Evolutionary conservation across 2,329 filamentous ascomycete species (phyloP).

Genomic region (Paecilomyces niveus): DNA sequence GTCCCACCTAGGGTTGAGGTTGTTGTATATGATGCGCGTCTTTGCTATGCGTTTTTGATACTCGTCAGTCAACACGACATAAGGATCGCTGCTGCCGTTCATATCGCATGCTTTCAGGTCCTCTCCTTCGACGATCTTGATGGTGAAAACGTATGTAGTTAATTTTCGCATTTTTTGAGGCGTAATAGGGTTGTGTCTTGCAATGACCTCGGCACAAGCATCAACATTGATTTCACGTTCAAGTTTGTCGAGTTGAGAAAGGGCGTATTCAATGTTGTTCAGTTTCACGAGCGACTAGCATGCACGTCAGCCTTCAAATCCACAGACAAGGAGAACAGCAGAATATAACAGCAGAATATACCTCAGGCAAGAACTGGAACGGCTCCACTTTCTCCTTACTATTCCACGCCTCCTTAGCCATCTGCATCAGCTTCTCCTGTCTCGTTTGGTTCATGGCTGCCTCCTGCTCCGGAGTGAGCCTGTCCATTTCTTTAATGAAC

Average conservation of each 20-base stretch:
- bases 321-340: neutral
- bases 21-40: slow-evolving; percentile 84
- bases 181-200: slow-evolving; percentile 63
- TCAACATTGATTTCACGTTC: slow-evolving; percentile 89
- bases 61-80: slow-evolving; percentile 93
- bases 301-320: slow-evolving; percentile 16
- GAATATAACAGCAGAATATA: slow-evolving; percentile 47
- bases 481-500: slow-evolving; percentile 89
- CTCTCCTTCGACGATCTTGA: slow-evolving; percentile 97
- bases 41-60: slow-evolving; percentile 96
- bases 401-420: slow-evolving; percentile 88
- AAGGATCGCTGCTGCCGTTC: slow-evolving; percentile 89
- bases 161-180: slow-evolving; percentile 62
- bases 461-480: slow-evolving; percentile 79
- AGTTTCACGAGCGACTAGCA: slow-evolving; percentile 88
- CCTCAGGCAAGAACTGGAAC: slow-evolving; percentile 93
- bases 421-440: slow-evolving; percentile 87
- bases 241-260: slow-evolving; percentile 83
- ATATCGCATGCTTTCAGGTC: slow-evolving; percentile 97
- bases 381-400: slow-evolving; percentile 90
- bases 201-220: slow-evolving; percentile 74
- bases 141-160: slow-evolving; percentile 92
- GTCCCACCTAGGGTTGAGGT: slow-evolving; percentile 91
- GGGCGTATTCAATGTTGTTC: slow-evolving; percentile 94
- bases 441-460: slow-evolving; percentile 69